These are phyloP conservation scores for Alternaria alternata DNA, from an alignment of 2,329 filamentous ascomycete genomes.

Conservation along the genomic window DNA sequence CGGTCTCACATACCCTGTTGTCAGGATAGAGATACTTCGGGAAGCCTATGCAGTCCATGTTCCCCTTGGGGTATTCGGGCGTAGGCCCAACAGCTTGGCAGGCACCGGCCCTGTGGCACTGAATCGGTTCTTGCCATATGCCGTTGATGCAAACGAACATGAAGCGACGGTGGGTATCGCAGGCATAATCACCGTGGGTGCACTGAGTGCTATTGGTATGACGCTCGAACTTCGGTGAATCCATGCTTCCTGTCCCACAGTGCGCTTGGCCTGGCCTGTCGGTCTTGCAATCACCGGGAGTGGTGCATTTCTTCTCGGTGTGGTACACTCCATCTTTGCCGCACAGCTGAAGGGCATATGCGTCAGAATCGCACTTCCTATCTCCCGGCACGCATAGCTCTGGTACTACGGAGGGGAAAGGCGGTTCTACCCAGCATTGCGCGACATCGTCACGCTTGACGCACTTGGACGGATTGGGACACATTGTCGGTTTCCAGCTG, in stretches of 20 bases:
- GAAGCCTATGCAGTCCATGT: neutral
- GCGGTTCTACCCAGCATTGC: neutral
- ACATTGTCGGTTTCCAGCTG: slow-evolving; percentile 1
- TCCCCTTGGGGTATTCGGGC: slow-evolving; percentile 5
- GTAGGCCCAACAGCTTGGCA: neutral
- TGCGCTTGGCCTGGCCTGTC: slow-evolving; percentile 2
- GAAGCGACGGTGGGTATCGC: neutral
- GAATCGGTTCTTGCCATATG: neutral
- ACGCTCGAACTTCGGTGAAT: neutral
- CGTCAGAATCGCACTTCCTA: slow-evolving; percentile 3
- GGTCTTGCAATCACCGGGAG: slow-evolving; percentile 9
- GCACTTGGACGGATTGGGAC: neutral
- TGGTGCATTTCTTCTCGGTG: slow-evolving; percentile 8
- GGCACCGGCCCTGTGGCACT: neutral
- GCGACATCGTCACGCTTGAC: neutral
- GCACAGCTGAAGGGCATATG: slow-evolving; percentile 6
- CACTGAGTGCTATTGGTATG: neutral
- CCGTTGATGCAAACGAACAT: neutral
- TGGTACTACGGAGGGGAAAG: neutral
- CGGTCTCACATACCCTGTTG: neutral
- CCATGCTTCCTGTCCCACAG: slow-evolving; percentile 5
- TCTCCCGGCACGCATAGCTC: slow-evolving; percentile 4
- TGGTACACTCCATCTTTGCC: neutral
- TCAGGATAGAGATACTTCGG: neutral
- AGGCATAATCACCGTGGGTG: neutral